phyloP scores from a whole-genome alignment of 2,329 filamentous ascomycete genomes.

The Colletotrichum agaves region DNA sequence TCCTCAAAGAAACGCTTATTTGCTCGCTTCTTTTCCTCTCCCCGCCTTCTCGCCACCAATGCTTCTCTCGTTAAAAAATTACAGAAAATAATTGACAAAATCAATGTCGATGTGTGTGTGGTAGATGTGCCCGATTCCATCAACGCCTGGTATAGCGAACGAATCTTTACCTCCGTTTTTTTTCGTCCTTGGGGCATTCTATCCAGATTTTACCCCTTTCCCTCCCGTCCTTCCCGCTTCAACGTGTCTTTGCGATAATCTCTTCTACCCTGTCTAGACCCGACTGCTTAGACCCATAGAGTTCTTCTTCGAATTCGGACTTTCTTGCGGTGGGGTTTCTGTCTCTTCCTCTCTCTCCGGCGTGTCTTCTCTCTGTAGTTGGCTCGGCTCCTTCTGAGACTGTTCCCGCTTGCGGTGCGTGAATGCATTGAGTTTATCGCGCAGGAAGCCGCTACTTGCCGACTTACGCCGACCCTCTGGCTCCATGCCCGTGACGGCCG shows the following conservation, averaged over 20 bases:
- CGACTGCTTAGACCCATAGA: conserved; percentile 22
- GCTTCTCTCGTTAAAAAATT: neutral
- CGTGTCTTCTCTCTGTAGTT: conserved; percentile 17
- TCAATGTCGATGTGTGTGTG: neutral
- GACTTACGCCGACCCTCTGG: conserved; percentile 41
- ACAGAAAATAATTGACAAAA: neutral
- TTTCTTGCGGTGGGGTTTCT: conserved; percentile 4
- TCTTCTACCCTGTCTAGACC: conserved; percentile 27
- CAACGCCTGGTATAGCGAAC: conserved; percentile 23
- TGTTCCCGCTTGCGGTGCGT: conserved; percentile 41
- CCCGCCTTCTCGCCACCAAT: neutral
- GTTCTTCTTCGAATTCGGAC: conserved; percentile 16
- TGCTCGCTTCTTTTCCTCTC: neutral
- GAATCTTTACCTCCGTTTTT: conserved; percentile 8
- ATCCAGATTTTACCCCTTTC: neutral
- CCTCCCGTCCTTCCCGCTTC: neutral
- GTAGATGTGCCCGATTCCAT: neutral
- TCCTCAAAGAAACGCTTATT: neutral
- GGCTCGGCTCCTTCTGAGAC: conserved; percentile 36
- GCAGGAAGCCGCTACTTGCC: conserved; percentile 46
- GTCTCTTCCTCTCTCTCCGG: conserved; percentile 28
- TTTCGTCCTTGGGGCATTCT: conserved; percentile 2
- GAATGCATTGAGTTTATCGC: conserved; percentile 49
- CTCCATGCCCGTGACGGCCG: conserved; percentile 37
- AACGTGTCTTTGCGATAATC: neutral